Evolutionary conservation across 768 basidiomycete species (phyloP).

Genomic region (Collybiopsis confluens): DNA sequence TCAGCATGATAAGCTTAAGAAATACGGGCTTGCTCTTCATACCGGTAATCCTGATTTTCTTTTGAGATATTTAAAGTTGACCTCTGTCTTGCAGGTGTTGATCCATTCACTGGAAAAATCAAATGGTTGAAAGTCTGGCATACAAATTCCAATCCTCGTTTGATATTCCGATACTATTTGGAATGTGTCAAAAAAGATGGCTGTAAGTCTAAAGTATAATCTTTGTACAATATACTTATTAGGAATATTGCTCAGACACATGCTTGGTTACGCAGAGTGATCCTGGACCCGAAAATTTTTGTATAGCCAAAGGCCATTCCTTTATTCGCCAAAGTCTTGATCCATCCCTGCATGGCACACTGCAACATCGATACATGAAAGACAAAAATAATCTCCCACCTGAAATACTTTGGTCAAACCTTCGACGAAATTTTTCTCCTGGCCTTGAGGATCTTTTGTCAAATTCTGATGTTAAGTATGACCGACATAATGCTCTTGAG

Average conservation of each 20-base stretch:
- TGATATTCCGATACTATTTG: conserved; percentile 32
- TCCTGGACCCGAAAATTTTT: conserved; percentile 24
- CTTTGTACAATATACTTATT: not conserved
- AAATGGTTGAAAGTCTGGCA: conserved; percentile 39
- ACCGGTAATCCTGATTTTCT: not conserved
- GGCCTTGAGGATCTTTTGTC: conserved; percentile 20
- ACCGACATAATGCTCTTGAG: conserved; percentile 13
- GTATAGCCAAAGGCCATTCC: conserved; percentile 28
- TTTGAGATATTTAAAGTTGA: no score
- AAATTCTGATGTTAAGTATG: not conserved
- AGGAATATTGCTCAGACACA: conserved; percentile 8
- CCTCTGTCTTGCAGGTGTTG: conserved; percentile 19
- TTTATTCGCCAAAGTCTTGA: conserved; percentile 22
- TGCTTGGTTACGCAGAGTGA: conserved; percentile 30
- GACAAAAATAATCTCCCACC: conserved; percentile 24
- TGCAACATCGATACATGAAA: conserved; percentile 25
- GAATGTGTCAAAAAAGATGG: not conserved
- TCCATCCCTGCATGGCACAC: conserved; percentile 14
- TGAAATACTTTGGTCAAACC: conserved; percentile 26
- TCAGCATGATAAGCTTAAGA: conserved; percentile 45
- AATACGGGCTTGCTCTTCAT: conserved; percentile 32
- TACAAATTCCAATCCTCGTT: conserved; percentile 31
- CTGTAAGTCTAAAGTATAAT: not conserved
- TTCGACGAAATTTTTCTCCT: conserved; percentile 15
- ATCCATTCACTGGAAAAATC: conserved; percentile 29